Conservation (phyloP, 805 yeast genomes). For the Metschnikowia chrysomelidarum region DNA sequence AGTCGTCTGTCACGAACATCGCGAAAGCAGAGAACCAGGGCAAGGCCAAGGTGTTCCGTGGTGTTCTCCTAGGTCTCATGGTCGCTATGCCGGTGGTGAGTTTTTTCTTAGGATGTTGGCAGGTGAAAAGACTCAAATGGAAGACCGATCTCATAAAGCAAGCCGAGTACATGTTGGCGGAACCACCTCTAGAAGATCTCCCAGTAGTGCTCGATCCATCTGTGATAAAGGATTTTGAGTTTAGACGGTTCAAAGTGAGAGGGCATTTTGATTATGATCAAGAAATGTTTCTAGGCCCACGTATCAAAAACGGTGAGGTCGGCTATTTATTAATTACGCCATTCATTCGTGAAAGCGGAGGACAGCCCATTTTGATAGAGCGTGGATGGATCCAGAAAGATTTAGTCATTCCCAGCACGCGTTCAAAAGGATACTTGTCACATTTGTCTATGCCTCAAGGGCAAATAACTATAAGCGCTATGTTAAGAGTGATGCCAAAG, state of each 20-base stretch:
- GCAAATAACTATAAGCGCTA: slow-evolving; percentile 66
- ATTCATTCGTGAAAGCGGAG: slow-evolving; percentile 69
- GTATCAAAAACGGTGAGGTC: slow-evolving; percentile 59
- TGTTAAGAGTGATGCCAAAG: slow-evolving; percentile 66
- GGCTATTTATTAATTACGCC: slow-evolving; percentile 87
- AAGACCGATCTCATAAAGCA: slow-evolving; percentile 77
- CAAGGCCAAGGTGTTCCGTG: slow-evolving; percentile 35
- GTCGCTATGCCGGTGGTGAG: slow-evolving; percentile 82
- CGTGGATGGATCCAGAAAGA: slow-evolving; percentile 90
- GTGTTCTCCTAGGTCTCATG: slow-evolving; percentile 45
- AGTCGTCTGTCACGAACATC: slow-evolving; percentile 40
- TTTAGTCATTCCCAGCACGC: slow-evolving; percentile 53
- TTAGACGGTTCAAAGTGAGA: slow-evolving; percentile 68
- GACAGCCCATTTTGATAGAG: slow-evolving; percentile 74
- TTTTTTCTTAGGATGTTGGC: slow-evolving; percentile 92
- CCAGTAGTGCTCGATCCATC: slow-evolving; percentile 67
- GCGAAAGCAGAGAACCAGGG: slow-evolving; percentile 39
- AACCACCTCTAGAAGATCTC: slow-evolving; percentile 61
- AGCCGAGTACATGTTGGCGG: slow-evolving; percentile 78
- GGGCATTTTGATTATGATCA: slow-evolving; percentile 82
- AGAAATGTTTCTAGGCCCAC: slow-evolving; percentile 91
- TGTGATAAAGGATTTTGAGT: slow-evolving; percentile 73
- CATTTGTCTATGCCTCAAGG: slow-evolving; percentile 75
- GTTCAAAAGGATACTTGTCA: slow-evolving; percentile 47
- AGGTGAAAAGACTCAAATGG: slow-evolving; percentile 81